Evolutionary conservation across 108 stramenopile species (phyloP), one percentile per base, ranked within the genome.

Genomic region (Aurantiochytrium sp.): DNA sequence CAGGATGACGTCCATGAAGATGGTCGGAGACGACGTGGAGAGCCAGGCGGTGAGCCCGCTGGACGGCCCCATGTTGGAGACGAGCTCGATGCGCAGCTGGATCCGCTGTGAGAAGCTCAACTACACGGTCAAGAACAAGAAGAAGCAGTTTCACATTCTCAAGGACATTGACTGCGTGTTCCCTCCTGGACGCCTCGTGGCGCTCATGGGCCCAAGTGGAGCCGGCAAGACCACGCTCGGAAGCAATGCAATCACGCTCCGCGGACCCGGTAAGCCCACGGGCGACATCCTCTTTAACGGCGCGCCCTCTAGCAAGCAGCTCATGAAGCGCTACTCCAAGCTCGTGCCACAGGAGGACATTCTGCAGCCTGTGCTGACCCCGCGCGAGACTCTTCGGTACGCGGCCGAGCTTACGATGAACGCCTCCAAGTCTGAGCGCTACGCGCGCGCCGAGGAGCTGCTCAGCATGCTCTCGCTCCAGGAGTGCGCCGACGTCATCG

Each of bases 281-380:
- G 55, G 88, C 4, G 42, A 17, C 27, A 59, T 65, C 15, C 48
- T 89, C 36, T 39, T 30, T 6, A 88, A 88, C 10, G 55, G 52
- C 1, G 27, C 41, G 42, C 41, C 50, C 24, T 69, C 48, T 4
- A 90, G 55, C 39, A 54, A 39, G 30, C 22, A 15, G 19, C 34
- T 86, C 19, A 55, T 86, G 27, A 68, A 48, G 21, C 24, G 73
- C 36, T 48, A 37, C 36, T 90, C 37, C 31, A 68, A 39, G 54
- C 65, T 89, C 50, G 91, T 91, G 48, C 91, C 91, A 3, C 91
- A 91, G 73, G 89, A 91, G 37, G 91, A 91, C 87, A 89, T 91
- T 36, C 53, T 91, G 87, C 73, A 89, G 86, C 86, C 89, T 24
- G 68, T 52, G n/a, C 54, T 91, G 24, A 91, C 91, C 31, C 68